Conservation (phyloP, 495 filamentous ascomycete genomes). For the Cairneyella variabilis region DNA sequence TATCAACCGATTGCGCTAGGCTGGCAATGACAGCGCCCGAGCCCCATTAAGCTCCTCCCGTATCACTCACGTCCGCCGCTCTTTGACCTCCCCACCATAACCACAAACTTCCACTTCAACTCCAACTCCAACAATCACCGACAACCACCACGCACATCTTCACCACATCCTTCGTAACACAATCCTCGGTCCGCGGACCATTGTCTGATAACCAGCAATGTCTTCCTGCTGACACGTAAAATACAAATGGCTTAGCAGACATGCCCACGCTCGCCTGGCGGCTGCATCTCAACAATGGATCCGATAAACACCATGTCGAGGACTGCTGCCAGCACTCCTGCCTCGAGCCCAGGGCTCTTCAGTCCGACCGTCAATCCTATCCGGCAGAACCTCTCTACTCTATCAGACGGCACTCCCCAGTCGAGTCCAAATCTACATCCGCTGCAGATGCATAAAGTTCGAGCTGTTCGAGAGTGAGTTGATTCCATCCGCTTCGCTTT, state of each 20-base stretch:
- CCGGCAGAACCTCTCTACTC: conserved; percentile 9
- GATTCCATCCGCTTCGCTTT: conserved; percentile 2
- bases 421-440: conserved; percentile 30
- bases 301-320: conserved; percentile 6
- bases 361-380: conserved; percentile 12
- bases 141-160: neutral
- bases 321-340: conserved; percentile 24
- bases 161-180: neutral
- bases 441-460: conserved; percentile 29
- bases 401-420: conserved; percentile 23
- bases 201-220: neutral
- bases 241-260: neutral
- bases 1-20: too few species aligned
- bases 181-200: neutral
- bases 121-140: neutral
- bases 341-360: conserved; percentile 30
- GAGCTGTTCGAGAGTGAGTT: conserved; percentile 51
- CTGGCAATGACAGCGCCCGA: too few species aligned
- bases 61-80: too few species aligned
- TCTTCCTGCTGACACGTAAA: conserved; percentile 16
- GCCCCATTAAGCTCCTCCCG: too few species aligned
- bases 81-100: too few species aligned
- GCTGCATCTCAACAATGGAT: conserved; percentile 24
- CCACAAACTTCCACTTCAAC: neutral
- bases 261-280: conserved; percentile 17